Conservation (phyloP, 345 rosid genomes). For the Corymbia maculata region DNA sequence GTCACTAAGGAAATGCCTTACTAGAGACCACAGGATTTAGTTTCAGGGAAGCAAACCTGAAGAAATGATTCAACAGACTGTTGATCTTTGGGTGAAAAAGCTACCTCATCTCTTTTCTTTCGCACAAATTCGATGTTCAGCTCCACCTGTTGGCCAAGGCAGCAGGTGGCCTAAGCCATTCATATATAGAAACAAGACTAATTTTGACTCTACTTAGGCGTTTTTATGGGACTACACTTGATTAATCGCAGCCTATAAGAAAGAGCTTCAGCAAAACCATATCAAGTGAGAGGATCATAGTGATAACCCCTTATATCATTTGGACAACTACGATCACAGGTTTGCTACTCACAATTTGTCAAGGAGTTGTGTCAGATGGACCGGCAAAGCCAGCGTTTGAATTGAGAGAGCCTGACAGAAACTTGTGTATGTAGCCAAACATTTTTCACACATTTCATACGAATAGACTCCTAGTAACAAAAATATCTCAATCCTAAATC, state of each 20-base stretch:
- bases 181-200: neutral
- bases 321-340: neutral
- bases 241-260: neutral
- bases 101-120: conserved; percentile 73
- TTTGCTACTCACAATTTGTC: neutral
- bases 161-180: neutral
- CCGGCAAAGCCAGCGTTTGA: neutral
- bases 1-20: neutral
- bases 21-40: neutral
- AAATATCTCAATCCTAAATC: neutral
- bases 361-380: neutral
- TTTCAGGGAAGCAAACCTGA: conserved; percentile 24
- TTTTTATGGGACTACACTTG: neutral
- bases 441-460: neutral
- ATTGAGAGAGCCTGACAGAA: neutral
- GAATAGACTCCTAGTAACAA: neutral
- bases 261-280: neutral
- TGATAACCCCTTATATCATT: neutral
- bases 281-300: neutral
- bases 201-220: neutral
- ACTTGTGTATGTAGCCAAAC: neutral
- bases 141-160: conserved; percentile 44
- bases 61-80: conserved; percentile 62
- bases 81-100: conserved; percentile 86
- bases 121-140: conserved; percentile 60